Evolutionary conservation across 768 basidiomycete species (phyloP).

Genomic region (Collybiopsis confluens): DNA sequence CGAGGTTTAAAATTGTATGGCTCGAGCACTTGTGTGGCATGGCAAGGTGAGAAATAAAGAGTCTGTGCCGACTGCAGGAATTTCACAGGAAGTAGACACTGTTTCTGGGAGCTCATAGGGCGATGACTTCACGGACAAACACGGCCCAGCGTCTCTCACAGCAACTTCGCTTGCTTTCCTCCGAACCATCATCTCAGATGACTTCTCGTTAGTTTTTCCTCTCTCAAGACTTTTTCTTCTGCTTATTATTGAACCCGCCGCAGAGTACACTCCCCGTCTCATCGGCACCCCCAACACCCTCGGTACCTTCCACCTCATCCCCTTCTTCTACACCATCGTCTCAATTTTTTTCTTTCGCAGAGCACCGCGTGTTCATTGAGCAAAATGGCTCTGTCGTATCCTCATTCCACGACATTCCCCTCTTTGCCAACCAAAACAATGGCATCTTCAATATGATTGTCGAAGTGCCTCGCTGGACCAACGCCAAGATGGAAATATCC

Average conservation of each 20-base stretch:
- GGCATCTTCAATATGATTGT: slow-evolving; percentile 99
- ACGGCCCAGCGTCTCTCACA: slow-evolving; percentile 54
- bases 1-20: slow-evolving; percentile 6
- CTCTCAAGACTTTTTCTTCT: slow-evolving; percentile 9
- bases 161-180: slow-evolving; percentile 56
- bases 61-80: no score
- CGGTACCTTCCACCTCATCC: slow-evolving; percentile 42
- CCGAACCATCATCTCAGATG: slow-evolving; percentile 39
- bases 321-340: slow-evolving; percentile 14
- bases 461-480: slow-evolving; percentile 98
- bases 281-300: slow-evolving; percentile 91
- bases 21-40: not conserved
- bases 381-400: slow-evolving; percentile 81
- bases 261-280: slow-evolving; percentile 73
- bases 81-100: no score
- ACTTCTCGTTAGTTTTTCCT: slow-evolving; percentile 42
- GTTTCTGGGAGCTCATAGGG: not conserved
- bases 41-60: slow-evolving; percentile 7
- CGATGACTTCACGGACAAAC: slow-evolving; percentile 25
- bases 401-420: slow-evolving; percentile 94
- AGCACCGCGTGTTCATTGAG: slow-evolving; percentile 94
- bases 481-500: slow-evolving; percentile 99
- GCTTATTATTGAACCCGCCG: slow-evolving; percentile 12
- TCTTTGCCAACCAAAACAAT: slow-evolving; percentile 93
- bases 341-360: slow-evolving; percentile 33